A percentile compares a stretch with the other conserved stretches of the same genome.
phyloP scores from a whole-genome alignment of 371 early-diverging fungal genomes.

The Mortierella sp. region DNA sequence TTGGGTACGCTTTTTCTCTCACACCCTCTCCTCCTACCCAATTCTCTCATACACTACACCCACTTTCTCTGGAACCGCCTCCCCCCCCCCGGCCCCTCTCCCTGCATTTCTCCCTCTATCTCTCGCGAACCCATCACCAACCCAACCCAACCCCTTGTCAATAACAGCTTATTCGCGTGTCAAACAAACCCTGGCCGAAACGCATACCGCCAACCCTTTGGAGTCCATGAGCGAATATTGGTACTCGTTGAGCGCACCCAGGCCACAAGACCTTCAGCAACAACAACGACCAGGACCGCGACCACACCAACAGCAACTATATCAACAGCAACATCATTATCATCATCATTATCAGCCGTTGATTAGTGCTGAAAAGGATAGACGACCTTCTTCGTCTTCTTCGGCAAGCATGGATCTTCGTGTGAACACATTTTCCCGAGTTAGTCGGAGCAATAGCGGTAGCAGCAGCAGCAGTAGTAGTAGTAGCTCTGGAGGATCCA shows the following conservation, averaged over 20 bases:
- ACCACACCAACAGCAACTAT: not conserved
- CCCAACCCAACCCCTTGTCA: not conserved
- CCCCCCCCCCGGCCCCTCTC: not conserved
- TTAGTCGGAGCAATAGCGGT: too few species aligned
- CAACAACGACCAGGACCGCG: too few species aligned
- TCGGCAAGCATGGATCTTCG: not conserved
- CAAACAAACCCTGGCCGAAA: conserved; percentile 27
- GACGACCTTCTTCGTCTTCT: too few species aligned
- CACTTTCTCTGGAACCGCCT: not conserved
- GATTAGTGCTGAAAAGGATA: too few species aligned
- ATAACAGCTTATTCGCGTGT: conserved; percentile 35
- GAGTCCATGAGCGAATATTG: conserved; percentile 39
- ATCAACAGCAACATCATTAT: not conserved
- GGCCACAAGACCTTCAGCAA: conserved; percentile 23
- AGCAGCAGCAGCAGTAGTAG: too few species aligned
- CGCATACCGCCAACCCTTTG: conserved; percentile 18
- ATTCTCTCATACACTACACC: too few species aligned
- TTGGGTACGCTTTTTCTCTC: too few species aligned
- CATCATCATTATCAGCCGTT: not conserved
- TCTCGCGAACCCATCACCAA: not conserved
- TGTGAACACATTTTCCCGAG: not conserved
- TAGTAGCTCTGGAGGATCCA: too few species aligned
- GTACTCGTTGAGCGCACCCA: conserved; percentile 26
- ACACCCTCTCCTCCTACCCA: too few species aligned
- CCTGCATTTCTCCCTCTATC: too few species aligned